phyloP scores from a whole-genome alignment of 2,329 filamentous ascomycete species.

The Penicillium sp. region DNA sequence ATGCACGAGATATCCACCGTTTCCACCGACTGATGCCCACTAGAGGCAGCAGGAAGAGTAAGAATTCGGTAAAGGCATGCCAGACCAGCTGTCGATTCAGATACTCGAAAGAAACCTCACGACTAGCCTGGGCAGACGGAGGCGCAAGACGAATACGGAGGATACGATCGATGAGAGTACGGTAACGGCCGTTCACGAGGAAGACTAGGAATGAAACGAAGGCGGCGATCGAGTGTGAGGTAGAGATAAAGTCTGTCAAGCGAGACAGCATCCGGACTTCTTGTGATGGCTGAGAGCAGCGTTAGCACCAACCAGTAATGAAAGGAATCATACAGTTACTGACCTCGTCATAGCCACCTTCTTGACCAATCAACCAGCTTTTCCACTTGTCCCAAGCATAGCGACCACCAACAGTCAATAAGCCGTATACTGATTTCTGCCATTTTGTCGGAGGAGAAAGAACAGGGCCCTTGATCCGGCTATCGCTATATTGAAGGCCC shows the following conservation, averaged over 20 bases:
- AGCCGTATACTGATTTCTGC: slow-evolving; percentile 84
- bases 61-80: slow-evolving; percentile 99
- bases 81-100: slow-evolving; percentile 96
- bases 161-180: slow-evolving; percentile 84
- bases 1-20: slow-evolving; percentile 83
- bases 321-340: background rate
- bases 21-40: slow-evolving; percentile 93
- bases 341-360: slow-evolving; percentile 72
- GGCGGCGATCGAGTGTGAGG: slow-evolving; percentile 77
- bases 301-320: slow-evolving; percentile 16
- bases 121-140: slow-evolving; percentile 79
- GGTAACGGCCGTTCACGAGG: slow-evolving; percentile 85
- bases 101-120: slow-evolving; percentile 96
- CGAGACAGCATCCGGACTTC: slow-evolving; percentile 64
- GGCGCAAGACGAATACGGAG: slow-evolving; percentile 84
- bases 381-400: slow-evolving; percentile 95
- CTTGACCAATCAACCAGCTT: slow-evolving; percentile 76
- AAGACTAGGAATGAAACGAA: slow-evolving; percentile 89
- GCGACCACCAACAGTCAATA: slow-evolving; percentile 82
- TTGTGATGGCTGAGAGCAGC: slow-evolving; percentile 45
- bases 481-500: slow-evolving; percentile 88
- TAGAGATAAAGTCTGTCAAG: slow-evolving; percentile 70
- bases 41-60: slow-evolving; percentile 96
- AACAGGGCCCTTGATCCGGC: slow-evolving; percentile 66
- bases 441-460: slow-evolving; percentile 72